Evolutionary conservation across 2,329 filamentous ascomycete species (phyloP), one percentile per base, ranked within the genome.

Genomic region (Calonectria pseudoturangicola): DNA sequence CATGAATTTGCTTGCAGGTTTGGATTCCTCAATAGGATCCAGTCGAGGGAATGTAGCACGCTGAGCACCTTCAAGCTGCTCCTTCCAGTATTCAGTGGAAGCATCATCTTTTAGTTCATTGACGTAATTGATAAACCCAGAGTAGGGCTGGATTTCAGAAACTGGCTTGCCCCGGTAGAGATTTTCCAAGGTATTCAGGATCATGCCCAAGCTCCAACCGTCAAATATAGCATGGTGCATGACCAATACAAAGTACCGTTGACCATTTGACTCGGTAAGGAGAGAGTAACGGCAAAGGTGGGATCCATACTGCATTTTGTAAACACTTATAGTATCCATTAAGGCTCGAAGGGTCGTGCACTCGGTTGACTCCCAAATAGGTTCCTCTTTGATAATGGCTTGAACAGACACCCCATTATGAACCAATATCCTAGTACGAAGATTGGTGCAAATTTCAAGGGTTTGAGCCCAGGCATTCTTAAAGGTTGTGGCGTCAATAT

Each of bases 151-250:
- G 18, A 56, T 50, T 12, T 28, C 13, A 5, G 64, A 12, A 16
- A 39, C 36, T 9, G 36, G 13, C 13, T 56, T 25, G 36, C 48
- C 25, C 8, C 64, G 21, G 25, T 66, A 66, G 1, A 43, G 12
- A 12, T n/a, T 66, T 21, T 66, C 33, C 18, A 66, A 21, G 3
- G 50, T 51, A 2, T 33, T n/a, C 10, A 68, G 21, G 6, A 66
- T 39, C 15, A 70, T 51, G 7, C 30, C 41, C 4, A 73, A 48
- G 25, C 77, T 79, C 77, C 78, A 79, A 6, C 78, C 79, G 50
- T 81, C 78, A 5, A 74, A 75, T 5, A 80, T 68, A 15, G 76
- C 74, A 27, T 79, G 77, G 47, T 80, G 78, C 56, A 77, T 74
- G 7, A 75, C 69, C 6, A 76, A 36, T 0, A 73, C 60, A 43